Conservation (phyloP, 371 early-diverging fungal genomes). For the Mucor lusitanicus region DNA sequence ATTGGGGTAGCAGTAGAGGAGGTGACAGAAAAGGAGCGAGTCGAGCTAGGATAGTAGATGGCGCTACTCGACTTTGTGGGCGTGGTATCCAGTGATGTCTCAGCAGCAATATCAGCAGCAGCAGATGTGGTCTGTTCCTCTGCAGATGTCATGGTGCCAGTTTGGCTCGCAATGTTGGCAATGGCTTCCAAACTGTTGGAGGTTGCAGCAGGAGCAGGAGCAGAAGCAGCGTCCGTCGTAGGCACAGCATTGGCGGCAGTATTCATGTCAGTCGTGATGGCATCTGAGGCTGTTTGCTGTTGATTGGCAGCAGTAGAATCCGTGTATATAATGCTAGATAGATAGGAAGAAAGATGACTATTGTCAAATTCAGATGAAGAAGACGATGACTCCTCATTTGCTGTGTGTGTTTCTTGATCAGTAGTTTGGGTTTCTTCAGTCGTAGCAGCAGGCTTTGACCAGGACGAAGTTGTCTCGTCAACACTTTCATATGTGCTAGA, state of each 20-base stretch:
- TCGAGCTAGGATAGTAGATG: slow-evolving; percentile 6
- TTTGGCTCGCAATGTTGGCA: not conserved
- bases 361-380: not conserved
- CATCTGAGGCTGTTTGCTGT: not conserved
- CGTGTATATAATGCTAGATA: not conserved
- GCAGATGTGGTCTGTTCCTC: not conserved
- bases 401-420: not conserved
- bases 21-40: slow-evolving; percentile 23
- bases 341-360: not conserved
- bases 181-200: not conserved
- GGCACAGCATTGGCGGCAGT: not conserved
- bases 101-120: not conserved
- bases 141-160: not conserved
- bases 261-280: not conserved
- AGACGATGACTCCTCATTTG: not conserved
- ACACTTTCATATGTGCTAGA: not conserved
- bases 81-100: not conserved
- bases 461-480: not conserved
- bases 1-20: slow-evolving; percentile 38
- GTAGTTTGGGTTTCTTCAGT: not conserved
- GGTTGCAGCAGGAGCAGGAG: not conserved
- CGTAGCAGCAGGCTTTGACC: not conserved
- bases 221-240: not conserved
- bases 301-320: not conserved
- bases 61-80: not conserved